Evolutionary conservation across 139 green algal species (phyloP).

Genomic region (Chlamydomonas incerta): DNA sequence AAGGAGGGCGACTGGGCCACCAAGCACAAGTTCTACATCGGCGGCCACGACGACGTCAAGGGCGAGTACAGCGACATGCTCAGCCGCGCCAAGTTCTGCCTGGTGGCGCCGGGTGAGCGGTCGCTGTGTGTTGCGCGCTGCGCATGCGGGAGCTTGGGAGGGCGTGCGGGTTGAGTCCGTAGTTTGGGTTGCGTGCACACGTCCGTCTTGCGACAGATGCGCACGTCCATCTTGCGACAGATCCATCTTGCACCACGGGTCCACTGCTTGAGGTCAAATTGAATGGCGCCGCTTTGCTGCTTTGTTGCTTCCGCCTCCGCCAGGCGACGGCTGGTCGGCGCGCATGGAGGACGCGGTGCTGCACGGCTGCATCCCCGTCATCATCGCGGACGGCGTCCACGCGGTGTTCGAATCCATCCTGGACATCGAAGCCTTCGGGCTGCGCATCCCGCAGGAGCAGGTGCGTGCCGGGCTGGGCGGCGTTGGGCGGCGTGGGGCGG

Average conservation of each 20-base stretch:
- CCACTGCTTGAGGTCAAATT: no score
- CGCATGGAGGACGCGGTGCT: slow-evolving; percentile 72
- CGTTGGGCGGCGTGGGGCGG: no score
- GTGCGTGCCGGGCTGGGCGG: background rate
- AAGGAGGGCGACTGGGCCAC: slow-evolving; percentile 11
- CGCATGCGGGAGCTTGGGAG: no score
- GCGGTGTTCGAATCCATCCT: slow-evolving; percentile 44
- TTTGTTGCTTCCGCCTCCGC: background rate
- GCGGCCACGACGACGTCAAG: slow-evolving; percentile 5
- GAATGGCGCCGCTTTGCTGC: background rate
- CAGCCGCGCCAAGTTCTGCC: slow-evolving; percentile 45
- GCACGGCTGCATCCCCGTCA: slow-evolving; percentile 79
- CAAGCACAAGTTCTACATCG: slow-evolving; percentile 33
- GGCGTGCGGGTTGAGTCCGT: no score
- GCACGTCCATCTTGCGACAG: no score
- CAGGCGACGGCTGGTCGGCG: slow-evolving; percentile 65
- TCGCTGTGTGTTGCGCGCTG: no score
- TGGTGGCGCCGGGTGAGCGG: slow-evolving; percentile 50
- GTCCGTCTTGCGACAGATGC: no score
- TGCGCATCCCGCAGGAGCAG: slow-evolving; percentile 5
- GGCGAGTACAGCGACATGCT: slow-evolving; percentile 45
- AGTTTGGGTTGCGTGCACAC: no score
- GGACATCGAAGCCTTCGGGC: slow-evolving; percentile 2
- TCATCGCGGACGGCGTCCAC: slow-evolving; percentile 63
- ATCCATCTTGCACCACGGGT: no score